Evolutionary conservation across 371 early-diverging fungal species (phyloP).

Genomic region (Mortierella sp.): DNA sequence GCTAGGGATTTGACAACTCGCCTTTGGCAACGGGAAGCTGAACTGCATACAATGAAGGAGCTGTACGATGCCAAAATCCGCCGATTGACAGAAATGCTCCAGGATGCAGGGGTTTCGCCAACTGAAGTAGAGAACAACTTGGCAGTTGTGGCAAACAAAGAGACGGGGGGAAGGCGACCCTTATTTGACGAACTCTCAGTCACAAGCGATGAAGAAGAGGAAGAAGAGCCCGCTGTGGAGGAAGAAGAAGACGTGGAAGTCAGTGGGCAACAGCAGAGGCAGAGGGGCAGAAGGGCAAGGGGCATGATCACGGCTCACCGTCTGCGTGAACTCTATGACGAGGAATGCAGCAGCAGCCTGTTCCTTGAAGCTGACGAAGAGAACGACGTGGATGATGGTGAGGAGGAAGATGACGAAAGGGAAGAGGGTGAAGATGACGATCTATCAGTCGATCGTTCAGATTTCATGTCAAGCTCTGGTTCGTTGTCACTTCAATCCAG

Average conservation of each 20-base stretch:
- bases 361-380: slow-evolving; percentile 2
- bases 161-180: slow-evolving; percentile 22
- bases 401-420: no score
- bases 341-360: slow-evolving; percentile 10
- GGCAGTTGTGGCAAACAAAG: slow-evolving; percentile 32
- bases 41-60: slow-evolving; percentile 52
- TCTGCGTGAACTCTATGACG: slow-evolving; percentile 10
- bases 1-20: slow-evolving; percentile 51
- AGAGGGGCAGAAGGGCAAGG: background rate
- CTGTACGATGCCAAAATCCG: slow-evolving; percentile 50
- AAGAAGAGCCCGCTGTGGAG: background rate
- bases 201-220: slow-evolving; percentile 12
- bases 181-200: slow-evolving; percentile 23
- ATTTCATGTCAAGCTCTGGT: slow-evolving; percentile 40
- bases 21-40: slow-evolving; percentile 53
- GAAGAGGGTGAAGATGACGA: slow-evolving; percentile 11
- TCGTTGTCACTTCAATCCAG: slow-evolving; percentile 31
- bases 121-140: slow-evolving; percentile 51
- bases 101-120: slow-evolving; percentile 51
- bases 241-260: slow-evolving; percentile 2
- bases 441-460: slow-evolving; percentile 15
- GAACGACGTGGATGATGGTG: slow-evolving; percentile 7
- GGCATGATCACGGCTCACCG: slow-evolving; percentile 9
- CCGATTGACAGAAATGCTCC: slow-evolving; percentile 45
- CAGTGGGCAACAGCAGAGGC: no score